A percentile compares a stretch with the other conserved stretches of the same genome.
phyloP scores from a whole-genome alignment of 495 filamentous ascomycete species.

The Aspergillus diversus region DNA sequence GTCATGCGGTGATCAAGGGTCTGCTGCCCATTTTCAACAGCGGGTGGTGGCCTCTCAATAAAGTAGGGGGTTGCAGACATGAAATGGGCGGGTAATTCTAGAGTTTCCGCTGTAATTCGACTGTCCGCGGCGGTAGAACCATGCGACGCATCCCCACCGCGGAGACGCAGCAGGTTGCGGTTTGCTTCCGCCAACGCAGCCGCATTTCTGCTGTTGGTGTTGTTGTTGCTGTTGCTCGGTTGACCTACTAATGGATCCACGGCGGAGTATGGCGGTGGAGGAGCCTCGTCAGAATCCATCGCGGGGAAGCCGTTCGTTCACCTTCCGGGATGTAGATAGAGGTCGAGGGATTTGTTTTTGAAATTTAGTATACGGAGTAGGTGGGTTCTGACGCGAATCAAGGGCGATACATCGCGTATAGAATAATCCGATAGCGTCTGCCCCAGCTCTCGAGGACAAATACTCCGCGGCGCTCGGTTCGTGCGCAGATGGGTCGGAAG shows the following conservation, averaged over 20 bases:
- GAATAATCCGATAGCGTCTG: conserved; percentile 27
- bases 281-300: conserved; percentile 49
- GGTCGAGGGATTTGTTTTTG: too few species aligned
- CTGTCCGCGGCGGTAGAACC: conserved; percentile 25
- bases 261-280: conserved; percentile 51
- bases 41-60: conserved; percentile 39
- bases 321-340: too few species aligned
- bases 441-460: neutral
- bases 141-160: conserved; percentile 24
- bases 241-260: conserved; percentile 43
- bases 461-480: conserved; percentile 6
- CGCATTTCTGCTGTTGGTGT: conserved; percentile 21
- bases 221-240: conserved; percentile 29
- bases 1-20: conserved; percentile 46
- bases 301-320: neutral
- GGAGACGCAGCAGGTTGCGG: conserved; percentile 22
- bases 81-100: conserved; percentile 37
- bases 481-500: conserved; percentile 23
- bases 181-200: conserved; percentile 21
- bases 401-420: conserved; percentile 29
- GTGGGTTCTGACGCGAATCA: conserved; percentile 17
- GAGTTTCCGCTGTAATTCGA: conserved; percentile 12
- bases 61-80: conserved; percentile 52
- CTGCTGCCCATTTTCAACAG: conserved; percentile 30
- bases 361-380: conserved; percentile 3